Evolutionary conservation across 495 filamentous ascomycete genomes (phyloP).

Genomic region (Penicillium maclennaniae): DNA sequence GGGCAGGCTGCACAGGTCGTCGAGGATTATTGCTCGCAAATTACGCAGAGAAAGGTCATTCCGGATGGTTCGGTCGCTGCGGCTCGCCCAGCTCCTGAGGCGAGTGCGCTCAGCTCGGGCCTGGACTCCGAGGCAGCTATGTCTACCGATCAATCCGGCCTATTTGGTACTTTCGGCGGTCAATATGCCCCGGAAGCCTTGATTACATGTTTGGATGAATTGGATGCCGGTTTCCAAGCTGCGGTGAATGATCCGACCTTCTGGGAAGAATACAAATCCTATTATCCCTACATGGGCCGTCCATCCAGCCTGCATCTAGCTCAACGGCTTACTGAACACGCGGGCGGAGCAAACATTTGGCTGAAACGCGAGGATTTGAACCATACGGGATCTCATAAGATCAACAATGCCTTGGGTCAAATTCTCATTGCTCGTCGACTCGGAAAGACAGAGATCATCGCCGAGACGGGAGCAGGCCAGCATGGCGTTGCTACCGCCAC

Average conservation of each 20-base stretch:
- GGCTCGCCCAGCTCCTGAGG: too few relatives aligned
- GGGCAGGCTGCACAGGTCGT: constrained; percentile 71
- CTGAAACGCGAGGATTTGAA: constrained; percentile 93
- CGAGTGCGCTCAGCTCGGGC: not conserved
- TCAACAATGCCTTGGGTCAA: constrained; percentile 92
- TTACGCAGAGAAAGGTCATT: not conserved
- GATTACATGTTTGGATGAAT: constrained; percentile 4
- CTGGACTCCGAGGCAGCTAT: not conserved
- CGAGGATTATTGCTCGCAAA: constrained; percentile 70
- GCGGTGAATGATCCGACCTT: constrained; percentile 6
- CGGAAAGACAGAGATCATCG: constrained; percentile 90
- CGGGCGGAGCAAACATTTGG: constrained; percentile 90
- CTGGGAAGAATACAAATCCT: constrained; percentile 9
- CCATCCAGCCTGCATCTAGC: constrained; percentile 52
- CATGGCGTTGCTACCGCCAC: constrained; percentile 95
- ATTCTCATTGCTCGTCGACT: constrained; percentile 75
- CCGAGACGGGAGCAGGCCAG: constrained; percentile 90
- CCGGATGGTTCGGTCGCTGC: too few relatives aligned
- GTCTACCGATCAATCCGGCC: not conserved
- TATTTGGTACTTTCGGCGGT: constrained; percentile 7
- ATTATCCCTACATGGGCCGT: constrained; percentile 3
- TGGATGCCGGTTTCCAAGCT: constrained; percentile 2
- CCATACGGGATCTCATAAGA: constrained; percentile 81
- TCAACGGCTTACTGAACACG: constrained; percentile 78
- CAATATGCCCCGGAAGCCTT: constrained; percentile 11